Percentiles rank a stretch among this genome's conserved stretches.
Conservation (phyloP, 495 filamentous ascomycete species). For the Podospora didyma region DNA sequence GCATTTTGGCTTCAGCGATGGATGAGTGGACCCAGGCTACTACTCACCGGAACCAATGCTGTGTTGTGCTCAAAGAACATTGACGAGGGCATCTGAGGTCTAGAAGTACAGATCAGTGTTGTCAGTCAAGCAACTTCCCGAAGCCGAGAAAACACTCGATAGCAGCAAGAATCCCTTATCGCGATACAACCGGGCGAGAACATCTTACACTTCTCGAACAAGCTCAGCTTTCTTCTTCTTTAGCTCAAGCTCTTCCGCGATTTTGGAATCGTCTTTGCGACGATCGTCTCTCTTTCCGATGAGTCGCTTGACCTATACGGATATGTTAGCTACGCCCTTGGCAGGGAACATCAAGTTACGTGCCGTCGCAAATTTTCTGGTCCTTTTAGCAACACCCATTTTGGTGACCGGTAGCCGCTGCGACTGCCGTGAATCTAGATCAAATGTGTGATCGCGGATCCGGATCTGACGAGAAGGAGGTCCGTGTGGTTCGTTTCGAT, state of each 20-base stretch:
- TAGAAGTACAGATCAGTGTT: slow-evolving; percentile 22
- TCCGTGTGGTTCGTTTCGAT: not conserved
- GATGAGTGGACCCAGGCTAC: not conserved
- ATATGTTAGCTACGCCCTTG: slow-evolving; percentile 11
- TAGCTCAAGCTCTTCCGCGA: slow-evolving; percentile 44
- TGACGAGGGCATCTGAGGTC: slow-evolving; percentile 72
- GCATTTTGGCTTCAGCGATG: not conserved
- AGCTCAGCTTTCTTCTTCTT: slow-evolving; percentile 57
- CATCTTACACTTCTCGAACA: slow-evolving; percentile 61
- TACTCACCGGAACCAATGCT: slow-evolving; percentile 62
- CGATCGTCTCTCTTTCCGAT: slow-evolving; percentile 61
- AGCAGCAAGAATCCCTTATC: not conserved
- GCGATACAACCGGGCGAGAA: not conserved
- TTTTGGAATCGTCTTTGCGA: slow-evolving; percentile 56
- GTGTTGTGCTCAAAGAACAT: slow-evolving; percentile 97
- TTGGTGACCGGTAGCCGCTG: not conserved
- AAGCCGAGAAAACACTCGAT: not conserved
- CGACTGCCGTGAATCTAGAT: not conserved
- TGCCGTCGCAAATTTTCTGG: slow-evolving; percentile 29
- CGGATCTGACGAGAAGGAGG: not conserved
- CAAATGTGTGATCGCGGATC: not conserved
- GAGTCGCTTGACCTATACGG: slow-evolving; percentile 53
- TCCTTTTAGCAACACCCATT: slow-evolving; percentile 24
- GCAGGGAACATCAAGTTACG: slow-evolving; percentile 9
- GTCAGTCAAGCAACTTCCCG: not conserved